Evolutionary conservation across 2,329 filamentous ascomycete species (phyloP), one percentile per base, ranked within the genome.

Genomic region (Pseudocercospora macadamiae): DNA sequence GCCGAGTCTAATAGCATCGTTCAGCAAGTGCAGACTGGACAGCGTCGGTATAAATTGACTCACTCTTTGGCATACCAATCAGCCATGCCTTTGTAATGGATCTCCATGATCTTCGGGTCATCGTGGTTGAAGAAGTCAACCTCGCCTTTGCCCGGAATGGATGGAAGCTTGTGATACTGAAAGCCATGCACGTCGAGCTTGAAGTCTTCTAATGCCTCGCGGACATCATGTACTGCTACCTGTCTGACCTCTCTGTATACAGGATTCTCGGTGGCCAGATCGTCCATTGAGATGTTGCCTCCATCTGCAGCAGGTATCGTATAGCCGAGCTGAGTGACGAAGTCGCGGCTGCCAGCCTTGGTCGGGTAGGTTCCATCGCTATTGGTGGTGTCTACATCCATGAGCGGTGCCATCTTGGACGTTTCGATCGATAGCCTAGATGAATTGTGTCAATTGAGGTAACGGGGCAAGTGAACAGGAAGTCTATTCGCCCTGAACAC

Each of bases 31-130:
- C n/a, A 18, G 34, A 37, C 2, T 37, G 7, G 34, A 18, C 2
- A 3, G 9, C n/a, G 9, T 5, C 3, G 4, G 7, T 5, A 6
- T 18, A 8, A 6, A 8, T 37, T 3, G 1, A 47, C 42, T 47
- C 25, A 47, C 42, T 47, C 19, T 47, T 47, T 47, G 1, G 42
- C 42, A 28, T 23, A 47, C 42, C 42, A 47, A 47, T 47, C 42
- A 14, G 42, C 42, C 42, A 47, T 47, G 42, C 42, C 42, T 28
- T 47, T 47, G 25, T 47, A 47, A 14, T 47, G 42, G 14, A 47
- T 28, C 5, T 25, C 10, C 5, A 18, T 12, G 7, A 45, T 45
- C 42, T 45, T 45, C 6, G 42, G 42, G 21, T 45, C 42, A 26
- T 45, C 42, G 42, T 45, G 18, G 19, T 45, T 45, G 18, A 26